Base-by-base conservation (phyloP, 257 asterid genomes). In the Ballota nigra region DNA sequence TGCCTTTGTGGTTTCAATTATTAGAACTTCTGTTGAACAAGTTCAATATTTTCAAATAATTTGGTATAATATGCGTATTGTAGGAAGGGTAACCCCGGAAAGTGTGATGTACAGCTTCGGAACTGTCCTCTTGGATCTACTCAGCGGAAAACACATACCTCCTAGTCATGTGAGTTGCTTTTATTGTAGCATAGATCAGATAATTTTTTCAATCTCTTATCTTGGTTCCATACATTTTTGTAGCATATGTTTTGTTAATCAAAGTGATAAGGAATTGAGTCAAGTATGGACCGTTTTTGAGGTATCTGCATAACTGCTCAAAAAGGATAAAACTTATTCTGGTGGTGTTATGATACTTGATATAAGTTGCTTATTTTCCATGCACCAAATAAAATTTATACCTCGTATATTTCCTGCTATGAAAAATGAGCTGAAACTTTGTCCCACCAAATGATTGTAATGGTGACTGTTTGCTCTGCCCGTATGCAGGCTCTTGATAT, bases 121-220 rank as follows among this genome's bases (percentile, higher is more conserved):
- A 29, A 88, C 96, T 45, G 96, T 92, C 62, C 89, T 92, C 69
- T 79, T 92, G 81, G 98, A 92, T 86, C 90, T 92, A 72, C 88
- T 92, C 49, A 92, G 98, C 76, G 98, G 98, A 56, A 92, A 89
- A 80, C 97, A 92, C 82, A 92, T 92, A 68, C 97, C 97, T 82
- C 98, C 98, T 29, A 86, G 88, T 81, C 98, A 92, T 61, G 98
- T 92, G 73, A 87, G 96, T 83, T 62, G 22, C 22, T 61, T 41
- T 13, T 71, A 11, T 56, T 59, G 15, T n/a, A n/a, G 24, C 33
- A 43, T 24, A n/a, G n/a, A n/a, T n/a, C n/a, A n/a, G n/a, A n/a
- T n/a, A 5, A 33, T 16, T 18, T 43, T 57, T 58, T 41, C 55
- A 6, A 29, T 57, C 19, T 7, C 36, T 68, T 28, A 29, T 60